Percentiles rank a stretch among this genome's conserved stretches.
These are phyloP conservation scores for Stipa capillata DNA, from an alignment of 176 grass and related monocot genomes.

Conservation along the genomic window DNA sequence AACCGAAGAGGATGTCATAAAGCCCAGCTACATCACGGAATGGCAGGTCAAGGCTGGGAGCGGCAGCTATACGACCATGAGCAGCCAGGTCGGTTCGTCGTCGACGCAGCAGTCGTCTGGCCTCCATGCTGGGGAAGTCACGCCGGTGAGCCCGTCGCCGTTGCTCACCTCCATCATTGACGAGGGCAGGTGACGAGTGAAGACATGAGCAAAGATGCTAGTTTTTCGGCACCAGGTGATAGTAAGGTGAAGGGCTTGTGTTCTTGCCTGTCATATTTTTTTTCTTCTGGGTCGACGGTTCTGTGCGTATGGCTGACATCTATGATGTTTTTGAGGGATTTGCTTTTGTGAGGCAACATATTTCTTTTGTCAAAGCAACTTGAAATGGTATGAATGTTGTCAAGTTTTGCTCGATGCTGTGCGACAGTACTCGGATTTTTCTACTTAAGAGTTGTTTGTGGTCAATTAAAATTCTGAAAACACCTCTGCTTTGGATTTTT, in stretches of 20 bases:
- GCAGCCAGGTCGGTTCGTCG: constrained; percentile 6
- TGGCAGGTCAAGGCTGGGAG: constrained; percentile 44
- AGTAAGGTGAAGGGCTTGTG: not conserved
- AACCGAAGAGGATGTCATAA: constrained; percentile 12
- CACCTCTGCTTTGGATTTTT: too few species aligned
- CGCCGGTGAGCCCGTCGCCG: not conserved
- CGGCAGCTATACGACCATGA: constrained; percentile 16
- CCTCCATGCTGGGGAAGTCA: not conserved
- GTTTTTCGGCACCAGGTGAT: not conserved
- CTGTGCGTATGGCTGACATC: not conserved
- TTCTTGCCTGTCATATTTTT: not conserved
- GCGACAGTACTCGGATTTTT: too few species aligned
- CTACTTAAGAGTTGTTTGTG: too few species aligned
- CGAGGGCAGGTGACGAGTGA: constrained; percentile 45
- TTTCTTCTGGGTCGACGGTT: too few species aligned
- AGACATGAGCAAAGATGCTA: not conserved
- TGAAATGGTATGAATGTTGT: not conserved
- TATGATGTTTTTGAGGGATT: not conserved
- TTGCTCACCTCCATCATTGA: constrained; percentile 32
- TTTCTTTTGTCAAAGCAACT: not conserved
- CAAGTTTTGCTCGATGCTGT: not conserved
- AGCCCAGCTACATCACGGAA: constrained; percentile 62
- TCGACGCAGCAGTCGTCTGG: constrained; percentile 13
- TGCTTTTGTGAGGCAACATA: not conserved
- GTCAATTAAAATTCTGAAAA: too few species aligned